A percentile compares a stretch with the other conserved stretches of the same genome.
Evolutionary conservation across 2,329 filamentous ascomycete genomes (phyloP).

Genomic region (Apiospora hydei): DNA sequence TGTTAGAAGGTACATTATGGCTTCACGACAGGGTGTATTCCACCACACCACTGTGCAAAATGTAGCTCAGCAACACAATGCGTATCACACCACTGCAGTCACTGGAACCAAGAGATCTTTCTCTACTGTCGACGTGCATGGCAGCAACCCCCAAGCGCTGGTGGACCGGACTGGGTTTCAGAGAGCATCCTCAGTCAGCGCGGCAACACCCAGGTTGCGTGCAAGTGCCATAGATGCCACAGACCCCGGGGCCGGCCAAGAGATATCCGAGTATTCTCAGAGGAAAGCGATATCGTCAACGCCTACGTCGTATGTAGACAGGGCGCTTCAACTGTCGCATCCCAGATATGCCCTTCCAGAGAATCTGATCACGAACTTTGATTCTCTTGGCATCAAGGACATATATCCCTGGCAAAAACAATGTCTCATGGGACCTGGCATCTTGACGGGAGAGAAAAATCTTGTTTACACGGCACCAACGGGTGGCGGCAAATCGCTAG

Average conservation of each 20-base stretch:
- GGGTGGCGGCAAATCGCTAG: slow-evolving; percentile 79
- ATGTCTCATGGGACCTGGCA: slow-evolving; percentile 72
- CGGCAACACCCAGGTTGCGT: slow-evolving; percentile 38
- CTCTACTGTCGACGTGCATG: slow-evolving; percentile 31
- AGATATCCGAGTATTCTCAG: slow-evolving; percentile 64
- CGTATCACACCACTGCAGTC: slow-evolving; percentile 11
- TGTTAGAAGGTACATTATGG: slow-evolving; percentile 31
- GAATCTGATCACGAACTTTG: slow-evolving; percentile 69
- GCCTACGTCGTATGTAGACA: slow-evolving; percentile 58
- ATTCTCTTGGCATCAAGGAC: slow-evolving; percentile 69
- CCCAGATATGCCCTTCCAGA: slow-evolving; percentile 68
- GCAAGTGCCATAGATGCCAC: slow-evolving; percentile 57
- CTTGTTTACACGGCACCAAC: slow-evolving; percentile 83
- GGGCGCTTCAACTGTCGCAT: slow-evolving; percentile 68
- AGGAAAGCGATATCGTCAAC: slow-evolving; percentile 59
- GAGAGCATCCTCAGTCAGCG: slow-evolving; percentile 31
- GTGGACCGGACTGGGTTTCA: slow-evolving; percentile 38
- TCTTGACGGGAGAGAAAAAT: slow-evolving; percentile 71
- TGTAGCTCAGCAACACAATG: slow-evolving; percentile 2
- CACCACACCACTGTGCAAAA: slow-evolving; percentile 55
- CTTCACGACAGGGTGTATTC: slow-evolving; percentile 42
- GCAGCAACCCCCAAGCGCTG: slow-evolving; percentile 32
- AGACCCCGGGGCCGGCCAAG: slow-evolving; percentile 30
- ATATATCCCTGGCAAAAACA: slow-evolving; percentile 85
- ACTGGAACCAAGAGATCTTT: slow-evolving; percentile 57